A percentile compares a stretch with the other conserved stretches of the same genome.
These are phyloP conservation scores for Lepidium sativum DNA, from an alignment of 345 rosid species.

Conservation along the genomic window DNA sequence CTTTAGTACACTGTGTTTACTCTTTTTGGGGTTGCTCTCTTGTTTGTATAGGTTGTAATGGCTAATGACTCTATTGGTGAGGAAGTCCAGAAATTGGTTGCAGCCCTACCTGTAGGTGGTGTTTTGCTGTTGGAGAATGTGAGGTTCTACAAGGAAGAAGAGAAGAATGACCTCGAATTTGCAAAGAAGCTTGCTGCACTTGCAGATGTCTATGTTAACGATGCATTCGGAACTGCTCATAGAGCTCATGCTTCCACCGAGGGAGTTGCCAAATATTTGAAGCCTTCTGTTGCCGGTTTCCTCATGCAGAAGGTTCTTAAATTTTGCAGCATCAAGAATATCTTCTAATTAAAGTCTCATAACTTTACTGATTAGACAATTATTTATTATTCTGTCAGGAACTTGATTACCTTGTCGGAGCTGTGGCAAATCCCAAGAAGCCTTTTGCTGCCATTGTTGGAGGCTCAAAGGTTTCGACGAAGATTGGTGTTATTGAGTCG, in stretches of 20 bases:
- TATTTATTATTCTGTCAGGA: conserved; percentile 36
- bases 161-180: conserved; percentile 88
- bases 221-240: conserved; percentile 95
- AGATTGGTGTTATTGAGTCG: conserved; percentile 90
- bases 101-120: conserved; percentile 80
- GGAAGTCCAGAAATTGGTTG: conserved; percentile 74
- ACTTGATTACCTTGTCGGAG: conserved; percentile 92
- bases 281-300: conserved; percentile 94
- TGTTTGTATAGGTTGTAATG: conserved; percentile 45
- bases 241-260: conserved; percentile 98
- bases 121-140: conserved; percentile 93
- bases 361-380: neutral
- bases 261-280: conserved; percentile 82
- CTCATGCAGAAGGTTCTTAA: conserved; percentile 75
- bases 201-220: conserved; percentile 89
- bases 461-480: conserved; percentile 88
- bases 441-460: conserved; percentile 98
- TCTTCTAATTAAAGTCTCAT: neutral
- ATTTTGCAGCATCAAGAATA: neutral
- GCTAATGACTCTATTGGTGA: conserved; percentile 93
- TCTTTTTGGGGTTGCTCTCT: neutral
- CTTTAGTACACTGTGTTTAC: neutral
- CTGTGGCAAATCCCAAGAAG: conserved; percentile 78
- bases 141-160: conserved; percentile 88
- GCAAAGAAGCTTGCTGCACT: conserved; percentile 89